phyloP scores from a whole-genome alignment of 805 yeast species.

The Vanderwaltozyma yarrowii region DNA sequence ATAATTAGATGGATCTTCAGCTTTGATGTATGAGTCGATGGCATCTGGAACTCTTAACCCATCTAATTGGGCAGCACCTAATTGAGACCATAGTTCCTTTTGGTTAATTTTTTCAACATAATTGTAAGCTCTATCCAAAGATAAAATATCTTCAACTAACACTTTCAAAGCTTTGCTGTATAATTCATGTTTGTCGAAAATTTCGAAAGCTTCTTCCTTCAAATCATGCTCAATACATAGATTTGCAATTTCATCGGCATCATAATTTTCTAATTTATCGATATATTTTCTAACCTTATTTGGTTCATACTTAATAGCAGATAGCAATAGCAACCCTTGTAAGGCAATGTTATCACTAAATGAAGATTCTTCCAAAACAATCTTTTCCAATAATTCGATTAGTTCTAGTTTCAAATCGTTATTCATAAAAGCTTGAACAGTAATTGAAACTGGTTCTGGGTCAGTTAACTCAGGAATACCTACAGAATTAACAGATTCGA shows the following conservation, averaged over 20 bases:
- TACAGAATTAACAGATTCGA: slow-evolving; percentile 91
- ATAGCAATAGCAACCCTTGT: slow-evolving; percentile 84
- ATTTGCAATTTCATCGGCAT: slow-evolving; percentile 89
- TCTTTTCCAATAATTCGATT: slow-evolving; percentile 90
- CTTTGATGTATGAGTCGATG: slow-evolving; percentile 81
- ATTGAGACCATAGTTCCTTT: slow-evolving; percentile 85
- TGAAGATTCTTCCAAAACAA: slow-evolving; percentile 93
- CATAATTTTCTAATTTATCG: slow-evolving; percentile 83
- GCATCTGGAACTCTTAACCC: slow-evolving; percentile 90
- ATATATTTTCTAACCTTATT: slow-evolving; percentile 73
- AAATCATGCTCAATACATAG: slow-evolving; percentile 82
- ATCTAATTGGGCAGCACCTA: slow-evolving; percentile 92
- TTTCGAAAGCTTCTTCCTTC: slow-evolving; percentile 88
- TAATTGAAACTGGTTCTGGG: slow-evolving; percentile 88
- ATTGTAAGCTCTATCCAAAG: slow-evolving; percentile 87
- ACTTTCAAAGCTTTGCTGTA: slow-evolving; percentile 77
- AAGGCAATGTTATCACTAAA: slow-evolving; percentile 90
- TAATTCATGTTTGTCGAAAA: slow-evolving; percentile 76
- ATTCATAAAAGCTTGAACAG: slow-evolving; percentile 93
- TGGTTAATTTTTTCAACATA: slow-evolving; percentile 85
- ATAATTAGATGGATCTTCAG: slow-evolving; percentile 83
- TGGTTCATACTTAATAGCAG: slow-evolving; percentile 93
- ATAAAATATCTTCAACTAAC: slow-evolving; percentile 83
- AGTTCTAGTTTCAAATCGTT: slow-evolving; percentile 87
- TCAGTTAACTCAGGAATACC: slow-evolving; percentile 91